Percentiles rank a stretch among this genome's conserved stretches.
These are phyloP conservation scores for Termitomyces sp. DNA, from an alignment of 768 basidiomycete species.

Conservation along the genomic window DNA sequence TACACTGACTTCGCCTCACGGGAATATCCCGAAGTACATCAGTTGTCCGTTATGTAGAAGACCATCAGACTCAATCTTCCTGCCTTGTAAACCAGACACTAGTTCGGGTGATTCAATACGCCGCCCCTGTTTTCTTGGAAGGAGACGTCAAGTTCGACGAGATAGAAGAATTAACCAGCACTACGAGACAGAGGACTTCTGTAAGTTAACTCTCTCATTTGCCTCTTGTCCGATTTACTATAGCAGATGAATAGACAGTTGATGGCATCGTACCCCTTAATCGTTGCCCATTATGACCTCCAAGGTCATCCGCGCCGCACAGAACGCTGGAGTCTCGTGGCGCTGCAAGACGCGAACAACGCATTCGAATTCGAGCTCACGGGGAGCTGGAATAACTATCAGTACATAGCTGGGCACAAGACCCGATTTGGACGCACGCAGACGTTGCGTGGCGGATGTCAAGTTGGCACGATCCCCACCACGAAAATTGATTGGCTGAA, in stretches of 20 bases:
- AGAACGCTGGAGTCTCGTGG: conserved; percentile 23
- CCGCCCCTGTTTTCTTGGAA: neutral
- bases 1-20: conserved; percentile 3
- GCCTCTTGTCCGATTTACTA: neutral
- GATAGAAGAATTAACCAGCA: neutral
- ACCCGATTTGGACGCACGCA: conserved; percentile 10
- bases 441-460: conserved; percentile 20
- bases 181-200: neutral
- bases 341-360: conserved; percentile 13
- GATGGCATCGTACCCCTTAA: conserved; percentile 17
- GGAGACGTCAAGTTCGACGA: neutral
- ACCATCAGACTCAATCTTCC: neutral
- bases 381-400: conserved; percentile 20
- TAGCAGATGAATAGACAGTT: neutral
- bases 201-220: neutral
- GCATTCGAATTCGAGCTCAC: conserved; percentile 18
- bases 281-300: conserved; percentile 21
- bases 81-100: neutral
- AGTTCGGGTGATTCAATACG: neutral
- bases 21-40: conserved; percentile 7
- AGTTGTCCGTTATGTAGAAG: neutral
- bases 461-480: conserved; percentile 16
- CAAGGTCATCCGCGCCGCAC: conserved; percentile 19
- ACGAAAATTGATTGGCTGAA: conserved; percentile 18
- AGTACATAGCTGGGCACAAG: conserved; percentile 10